Conservation (phyloP, 768 basidiomycete genomes). For the Hortiboletus flavorubellus region DNA sequence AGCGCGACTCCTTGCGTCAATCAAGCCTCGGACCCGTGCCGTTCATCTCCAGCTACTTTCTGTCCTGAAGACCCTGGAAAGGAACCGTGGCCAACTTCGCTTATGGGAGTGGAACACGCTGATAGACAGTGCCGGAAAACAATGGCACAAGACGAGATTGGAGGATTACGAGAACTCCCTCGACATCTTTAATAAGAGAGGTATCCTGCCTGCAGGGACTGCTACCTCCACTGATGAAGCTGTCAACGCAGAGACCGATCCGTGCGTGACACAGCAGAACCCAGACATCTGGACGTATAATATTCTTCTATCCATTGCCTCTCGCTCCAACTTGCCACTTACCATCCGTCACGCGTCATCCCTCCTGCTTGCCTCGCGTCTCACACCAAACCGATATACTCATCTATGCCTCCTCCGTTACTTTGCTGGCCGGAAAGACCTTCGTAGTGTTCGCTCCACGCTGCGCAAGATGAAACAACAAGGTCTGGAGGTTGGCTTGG, state of each 20-base stretch:
- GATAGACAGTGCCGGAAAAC: conserved; percentile 63
- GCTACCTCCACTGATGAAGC: conserved; percentile 6
- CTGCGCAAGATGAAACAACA: conserved; percentile 51
- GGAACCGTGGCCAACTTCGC: conserved; percentile 51
- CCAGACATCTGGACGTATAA: conserved; percentile 74
- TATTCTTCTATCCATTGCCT: conserved; percentile 62
- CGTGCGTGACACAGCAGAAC: conserved; percentile 8
- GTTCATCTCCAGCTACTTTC: conserved; percentile 66
- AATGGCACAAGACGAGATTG: conserved; percentile 54
- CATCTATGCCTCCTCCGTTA: conserved; percentile 58
- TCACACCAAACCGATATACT: conserved; percentile 59
- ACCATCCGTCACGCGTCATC: conserved; percentile 49
- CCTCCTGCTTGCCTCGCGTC: conserved; percentile 52
- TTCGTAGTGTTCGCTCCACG: conserved; percentile 53
- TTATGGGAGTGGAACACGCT: conserved; percentile 77
- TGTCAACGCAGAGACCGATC: conserved; percentile 3
- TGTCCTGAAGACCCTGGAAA: conserved; percentile 57
- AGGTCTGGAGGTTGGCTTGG: conserved; percentile 51
- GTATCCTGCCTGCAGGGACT: conserved; percentile 28
- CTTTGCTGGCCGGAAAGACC: conserved; percentile 45
- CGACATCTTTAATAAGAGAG: conserved; percentile 59
- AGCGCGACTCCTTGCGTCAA: conserved; percentile 51
- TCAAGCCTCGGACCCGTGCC: conserved; percentile 53
- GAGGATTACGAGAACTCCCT: conserved; percentile 61
- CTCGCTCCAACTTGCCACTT: conserved; percentile 41